Evolutionary conservation across 306 rosid species (phyloP), one percentile per base, ranked within the genome.

Genomic region (Alnus glutinosa): DNA sequence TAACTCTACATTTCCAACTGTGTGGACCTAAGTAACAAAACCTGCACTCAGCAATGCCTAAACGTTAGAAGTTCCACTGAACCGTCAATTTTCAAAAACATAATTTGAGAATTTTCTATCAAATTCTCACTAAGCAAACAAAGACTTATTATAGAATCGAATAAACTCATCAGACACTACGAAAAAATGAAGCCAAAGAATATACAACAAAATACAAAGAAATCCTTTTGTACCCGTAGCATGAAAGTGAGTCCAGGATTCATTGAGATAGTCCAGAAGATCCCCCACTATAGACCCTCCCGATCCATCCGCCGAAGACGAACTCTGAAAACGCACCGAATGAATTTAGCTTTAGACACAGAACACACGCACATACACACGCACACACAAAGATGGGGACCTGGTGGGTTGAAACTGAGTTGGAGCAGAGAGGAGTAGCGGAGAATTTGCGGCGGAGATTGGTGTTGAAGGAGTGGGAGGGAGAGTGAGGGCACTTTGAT

Each of bases 201-300:
- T 30, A 23, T 18, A 15, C 1, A 37, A 2, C 32, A 44, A 23
- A 74, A 8, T 49, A 49, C 52, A 7, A 52, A 46, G 16, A 37
- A 71, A 70, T 42, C 46, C 10, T 8, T 1, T 18, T 2, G 69
- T 87, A 89, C 98, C 98, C 7, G 98, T 92, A 68, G 98, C 97
- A 77, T 95, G 97, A 85, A 95, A 95, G 64, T 95, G 98, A 14
- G 98, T 95, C 98, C 98, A 95, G 2, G 98, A 92, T 49, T 95
- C 94, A 80, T 95, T 95, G 55, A 95, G 93, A 75, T 91, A 95
- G 78, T 90, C 89, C 75, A 95, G 92, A 50, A 92, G 86, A 73
- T 90, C 91, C 39, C 84, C 85, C n/a, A 92, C 97, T 13, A 92
- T 89, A 77, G 95, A 88, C 32, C 86, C 78, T 72, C 80, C 79